Conservation (phyloP, 768 basidiomycete species). For the Leccinum disarticulatum region DNA sequence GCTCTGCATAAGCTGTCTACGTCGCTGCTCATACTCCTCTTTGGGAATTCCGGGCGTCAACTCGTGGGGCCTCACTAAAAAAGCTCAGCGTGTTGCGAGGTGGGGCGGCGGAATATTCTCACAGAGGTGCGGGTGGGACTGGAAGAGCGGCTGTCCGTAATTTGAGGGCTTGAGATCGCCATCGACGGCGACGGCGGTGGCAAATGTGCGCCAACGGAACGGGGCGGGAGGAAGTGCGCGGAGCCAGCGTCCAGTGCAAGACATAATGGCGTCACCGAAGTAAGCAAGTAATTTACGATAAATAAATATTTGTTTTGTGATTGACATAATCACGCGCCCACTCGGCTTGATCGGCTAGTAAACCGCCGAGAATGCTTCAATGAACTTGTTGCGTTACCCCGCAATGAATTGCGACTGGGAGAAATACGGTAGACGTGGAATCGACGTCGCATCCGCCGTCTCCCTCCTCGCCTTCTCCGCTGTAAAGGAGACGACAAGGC, state of each 20-base stretch:
- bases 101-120: slow-evolving; percentile 22
- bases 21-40: slow-evolving; percentile 73
- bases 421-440: slow-evolving; percentile 50
- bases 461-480: slow-evolving; percentile 66
- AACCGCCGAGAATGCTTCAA: neutral
- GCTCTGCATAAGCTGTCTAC: slow-evolving; percentile 66
- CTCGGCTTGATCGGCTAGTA: neutral
- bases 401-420: slow-evolving; percentile 39
- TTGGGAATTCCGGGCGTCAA: slow-evolving; percentile 80
- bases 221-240: neutral
- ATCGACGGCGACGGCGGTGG: slow-evolving; percentile 32
- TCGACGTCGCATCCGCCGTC: slow-evolving; percentile 66
- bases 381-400: neutral
- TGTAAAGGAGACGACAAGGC: slow-evolving; percentile 63
- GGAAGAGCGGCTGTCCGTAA: slow-evolving; percentile 76
- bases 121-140: slow-evolving; percentile 84
- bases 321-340: slow-evolving; percentile 23
- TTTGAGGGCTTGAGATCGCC: slow-evolving; percentile 60
- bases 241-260: neutral
- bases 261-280: neutral
- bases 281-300: neutral
- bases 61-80: slow-evolving; percentile 57
- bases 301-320: neutral
- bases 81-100: slow-evolving; percentile 6
- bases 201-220: slow-evolving; percentile 27